A percentile compares a stretch with the other conserved stretches of the same genome.
phyloP scores from a whole-genome alignment of 1,284 basidiomycete species.

The Cyathus pygmaeus region DNA sequence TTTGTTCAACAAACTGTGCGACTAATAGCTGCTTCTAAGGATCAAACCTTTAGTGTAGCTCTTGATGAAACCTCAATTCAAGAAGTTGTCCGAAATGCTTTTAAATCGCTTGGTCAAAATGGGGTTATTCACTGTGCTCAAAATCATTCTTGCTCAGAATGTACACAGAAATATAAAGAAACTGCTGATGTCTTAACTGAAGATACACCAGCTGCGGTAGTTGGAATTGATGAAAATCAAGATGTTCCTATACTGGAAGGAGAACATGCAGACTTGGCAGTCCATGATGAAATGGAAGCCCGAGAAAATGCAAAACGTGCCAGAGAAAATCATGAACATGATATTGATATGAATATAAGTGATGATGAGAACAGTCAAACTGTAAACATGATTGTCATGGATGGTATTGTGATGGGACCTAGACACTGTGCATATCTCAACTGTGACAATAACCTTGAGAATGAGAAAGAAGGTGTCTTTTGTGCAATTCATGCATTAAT shows the following conservation, averaged over 20 bases:
- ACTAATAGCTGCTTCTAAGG: conserved; percentile 9
- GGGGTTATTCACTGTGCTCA: conserved; percentile 23
- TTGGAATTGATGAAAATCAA: conserved; percentile 7
- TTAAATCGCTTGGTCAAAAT: conserved; percentile 22
- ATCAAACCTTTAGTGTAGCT: neutral
- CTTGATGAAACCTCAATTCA: conserved; percentile 13
- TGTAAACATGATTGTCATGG: conserved; percentile 29
- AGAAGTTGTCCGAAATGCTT: conserved; percentile 26
- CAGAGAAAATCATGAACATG: too few species aligned
- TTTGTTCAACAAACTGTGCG: conserved; percentile 34
- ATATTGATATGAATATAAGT: too few species aligned
- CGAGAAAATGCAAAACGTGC: neutral
- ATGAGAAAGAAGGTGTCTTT: conserved; percentile 26
- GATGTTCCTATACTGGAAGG: neutral
- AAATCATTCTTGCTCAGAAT: conserved; percentile 30
- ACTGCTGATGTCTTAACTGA: conserved; percentile 16
- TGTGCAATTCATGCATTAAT: conserved; percentile 24
- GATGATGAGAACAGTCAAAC: neutral
- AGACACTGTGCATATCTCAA: conserved; percentile 20
- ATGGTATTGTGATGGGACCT: conserved; percentile 36
- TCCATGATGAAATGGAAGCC: conserved; percentile 11
- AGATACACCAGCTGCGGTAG: conserved; percentile 18
- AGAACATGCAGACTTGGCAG: conserved; percentile 14
- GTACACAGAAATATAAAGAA: conserved; percentile 26
- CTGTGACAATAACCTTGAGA: conserved; percentile 19